Conservation (phyloP, 2,329 filamentous ascomycete species). For the Penicillium sp. region DNA sequence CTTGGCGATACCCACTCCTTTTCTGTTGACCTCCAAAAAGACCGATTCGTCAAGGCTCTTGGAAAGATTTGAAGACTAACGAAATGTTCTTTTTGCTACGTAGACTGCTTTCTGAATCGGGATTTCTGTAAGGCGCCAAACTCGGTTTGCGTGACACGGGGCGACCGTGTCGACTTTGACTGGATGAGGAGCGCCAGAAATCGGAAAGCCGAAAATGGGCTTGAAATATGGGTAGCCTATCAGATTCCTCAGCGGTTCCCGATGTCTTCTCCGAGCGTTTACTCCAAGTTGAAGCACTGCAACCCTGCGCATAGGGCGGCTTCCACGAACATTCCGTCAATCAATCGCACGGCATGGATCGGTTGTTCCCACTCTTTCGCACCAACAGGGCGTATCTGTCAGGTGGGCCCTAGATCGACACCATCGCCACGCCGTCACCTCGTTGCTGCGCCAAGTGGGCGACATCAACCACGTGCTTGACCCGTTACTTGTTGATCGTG, state of each 20-base stretch:
- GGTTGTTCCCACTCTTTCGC: slow-evolving; percentile 7
- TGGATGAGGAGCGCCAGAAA: slow-evolving; percentile 11
- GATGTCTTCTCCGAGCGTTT: background rate
- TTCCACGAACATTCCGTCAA: slow-evolving; percentile 15
- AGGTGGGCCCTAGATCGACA: slow-evolving; percentile 3
- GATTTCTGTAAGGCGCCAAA: slow-evolving; percentile 47
- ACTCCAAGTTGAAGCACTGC: slow-evolving; percentile 7
- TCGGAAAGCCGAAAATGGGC: slow-evolving; percentile 13
- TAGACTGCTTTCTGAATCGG: slow-evolving; percentile 55
- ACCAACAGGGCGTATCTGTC: background rate
- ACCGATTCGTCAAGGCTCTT: slow-evolving; percentile 18
- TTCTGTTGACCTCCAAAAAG: slow-evolving; percentile 22
- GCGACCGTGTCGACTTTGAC: slow-evolving; percentile 13
- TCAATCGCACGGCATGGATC: slow-evolving; percentile 3
- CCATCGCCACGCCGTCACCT: slow-evolving; percentile 1
- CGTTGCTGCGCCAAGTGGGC: background rate
- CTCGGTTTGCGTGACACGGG: slow-evolving; percentile 18
- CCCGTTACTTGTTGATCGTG: background rate
- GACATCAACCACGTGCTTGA: slow-evolving; percentile 9
- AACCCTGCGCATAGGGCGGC: slow-evolving; percentile 15
- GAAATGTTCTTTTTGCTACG: slow-evolving; percentile 33
- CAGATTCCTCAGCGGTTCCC: slow-evolving; percentile 1
- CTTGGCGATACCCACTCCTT: slow-evolving; percentile 38
- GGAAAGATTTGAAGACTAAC: slow-evolving; percentile 39
- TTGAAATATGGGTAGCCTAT: slow-evolving; percentile 12